Conservation (phyloP, 345 rosid species). For the Geranium brycei region DNA sequence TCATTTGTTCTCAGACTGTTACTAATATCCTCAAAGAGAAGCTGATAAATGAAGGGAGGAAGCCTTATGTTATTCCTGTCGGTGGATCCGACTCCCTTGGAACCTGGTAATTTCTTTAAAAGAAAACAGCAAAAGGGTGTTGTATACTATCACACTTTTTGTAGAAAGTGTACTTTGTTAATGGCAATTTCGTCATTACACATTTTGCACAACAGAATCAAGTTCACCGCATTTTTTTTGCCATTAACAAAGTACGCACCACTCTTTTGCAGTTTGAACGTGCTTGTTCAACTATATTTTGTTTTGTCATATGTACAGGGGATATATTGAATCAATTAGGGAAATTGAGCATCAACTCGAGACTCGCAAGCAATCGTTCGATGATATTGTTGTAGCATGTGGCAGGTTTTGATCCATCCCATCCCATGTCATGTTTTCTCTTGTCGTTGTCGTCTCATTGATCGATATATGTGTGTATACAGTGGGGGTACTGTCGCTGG, state of each 20-base stretch:
- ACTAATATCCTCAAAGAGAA: constrained; percentile 56
- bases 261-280: neutral
- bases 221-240: too few relatives aligned
- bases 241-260: neutral
- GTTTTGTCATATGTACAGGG: constrained; percentile 33
- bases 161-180: too few relatives aligned
- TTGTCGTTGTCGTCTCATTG: constrained; percentile 6
- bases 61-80: constrained; percentile 83
- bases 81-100: constrained; percentile 94
- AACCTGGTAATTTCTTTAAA: constrained; percentile 48
- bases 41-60: constrained; percentile 65
- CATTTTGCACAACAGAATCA: too few relatives aligned
- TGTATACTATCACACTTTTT: too few relatives aligned
- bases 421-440: neutral
- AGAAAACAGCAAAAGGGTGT: too few relatives aligned
- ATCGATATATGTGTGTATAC: constrained; percentile 3
- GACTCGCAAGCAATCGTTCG: constrained; percentile 35
- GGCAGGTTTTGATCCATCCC: constrained; percentile 57
- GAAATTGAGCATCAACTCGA: constrained; percentile 78
- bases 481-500: constrained; percentile 95
- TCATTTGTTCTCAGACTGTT: constrained; percentile 42
- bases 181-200: too few relatives aligned
- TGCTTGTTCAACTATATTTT: neutral
- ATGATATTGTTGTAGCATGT: constrained; percentile 88
- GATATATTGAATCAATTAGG: constrained; percentile 71